Conservation (phyloP, 2,329 filamentous ascomycete species). For the Dactylellina haptotyla region DNA sequence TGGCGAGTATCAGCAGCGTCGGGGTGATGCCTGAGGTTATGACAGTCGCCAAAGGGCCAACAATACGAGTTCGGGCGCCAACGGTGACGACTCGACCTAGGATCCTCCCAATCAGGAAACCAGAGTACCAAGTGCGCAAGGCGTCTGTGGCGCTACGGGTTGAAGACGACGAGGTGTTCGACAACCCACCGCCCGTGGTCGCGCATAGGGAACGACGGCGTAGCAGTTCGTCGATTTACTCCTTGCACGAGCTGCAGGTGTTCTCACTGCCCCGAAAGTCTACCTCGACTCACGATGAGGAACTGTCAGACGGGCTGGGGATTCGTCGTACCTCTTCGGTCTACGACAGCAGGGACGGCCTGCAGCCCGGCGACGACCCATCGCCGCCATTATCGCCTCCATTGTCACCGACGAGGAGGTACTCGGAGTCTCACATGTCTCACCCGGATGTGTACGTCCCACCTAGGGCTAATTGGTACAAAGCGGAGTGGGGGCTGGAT, state of each 20-base stretch:
- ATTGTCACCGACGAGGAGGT: constrained; percentile 28
- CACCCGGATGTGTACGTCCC: constrained; percentile 37
- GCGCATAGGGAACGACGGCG: constrained; percentile 28
- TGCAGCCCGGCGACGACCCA: constrained; percentile 39
- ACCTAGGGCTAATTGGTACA: constrained; percentile 44
- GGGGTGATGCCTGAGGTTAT: constrained; percentile 13
- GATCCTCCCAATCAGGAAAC: constrained; percentile 24
- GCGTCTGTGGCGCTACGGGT: constrained; percentile 24
- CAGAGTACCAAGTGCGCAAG: constrained; percentile 10
- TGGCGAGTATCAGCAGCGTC: constrained; percentile 32
- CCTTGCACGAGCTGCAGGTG: background rate
- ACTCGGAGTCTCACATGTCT: constrained; percentile 31
- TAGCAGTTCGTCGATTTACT: constrained; percentile 24
- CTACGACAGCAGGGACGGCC: constrained; percentile 17
- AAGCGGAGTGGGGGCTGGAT: constrained; percentile 34
- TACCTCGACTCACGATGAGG: constrained; percentile 19
- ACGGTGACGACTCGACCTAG: too few species aligned
- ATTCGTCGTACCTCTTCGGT: constrained; percentile 30
- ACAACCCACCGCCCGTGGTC: constrained; percentile 19
- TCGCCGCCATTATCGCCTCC: constrained; percentile 7
- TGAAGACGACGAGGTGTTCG: constrained; percentile 39
- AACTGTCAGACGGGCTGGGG: background rate
- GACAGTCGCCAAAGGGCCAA: constrained; percentile 5
- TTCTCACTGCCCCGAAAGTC: background rate
- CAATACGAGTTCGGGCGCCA: constrained; percentile 8